Percentiles rank a stretch among this genome's conserved stretches.
phyloP scores from a whole-genome alignment of 345 rosid species.

The Lumnitzera racemosa region DNA sequence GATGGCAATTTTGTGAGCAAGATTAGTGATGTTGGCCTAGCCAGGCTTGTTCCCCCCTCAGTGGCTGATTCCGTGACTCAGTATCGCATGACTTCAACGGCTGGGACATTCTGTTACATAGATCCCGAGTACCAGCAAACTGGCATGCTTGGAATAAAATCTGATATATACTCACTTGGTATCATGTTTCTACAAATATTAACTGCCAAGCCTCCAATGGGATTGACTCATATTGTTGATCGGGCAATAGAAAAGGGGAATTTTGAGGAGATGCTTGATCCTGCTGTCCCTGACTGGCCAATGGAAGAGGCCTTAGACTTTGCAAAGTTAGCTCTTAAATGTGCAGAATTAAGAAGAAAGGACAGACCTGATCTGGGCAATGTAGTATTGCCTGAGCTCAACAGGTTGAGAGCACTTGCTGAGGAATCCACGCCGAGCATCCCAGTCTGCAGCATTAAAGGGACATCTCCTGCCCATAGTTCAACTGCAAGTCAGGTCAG shows the following conservation, averaged over 20 bases:
- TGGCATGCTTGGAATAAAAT: conserved; percentile 77
- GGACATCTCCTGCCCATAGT: conserved; percentile 16
- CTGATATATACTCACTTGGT: conserved; percentile 82
- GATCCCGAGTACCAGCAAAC: conserved; percentile 96
- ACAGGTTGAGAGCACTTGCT: conserved; percentile 54
- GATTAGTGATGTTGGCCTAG: conserved; percentile 86
- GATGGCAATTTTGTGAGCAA: conserved; percentile 80
- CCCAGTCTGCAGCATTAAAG: conserved; percentile 15
- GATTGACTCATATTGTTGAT: conserved; percentile 60
- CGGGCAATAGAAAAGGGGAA: conserved; percentile 52
- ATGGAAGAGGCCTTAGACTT: conserved; percentile 43
- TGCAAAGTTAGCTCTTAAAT: conserved; percentile 60
- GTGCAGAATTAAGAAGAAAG: conserved; percentile 70
- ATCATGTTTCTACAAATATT: conserved; percentile 72
- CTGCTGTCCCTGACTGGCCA: conserved; percentile 68
- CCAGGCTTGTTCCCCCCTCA: conserved; percentile 92
- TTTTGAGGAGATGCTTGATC: conserved; percentile 47
- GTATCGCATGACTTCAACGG: conserved; percentile 81
- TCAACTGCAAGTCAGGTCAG: conserved; percentile 32
- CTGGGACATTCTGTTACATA: conserved; percentile 91
- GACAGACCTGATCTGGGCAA: conserved; percentile 83
- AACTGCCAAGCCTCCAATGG: conserved; percentile 90
- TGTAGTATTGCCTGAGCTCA: conserved; percentile 59
- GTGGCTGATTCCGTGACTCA: conserved; percentile 58
- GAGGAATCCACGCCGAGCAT: conserved; percentile 37